Evolutionary conservation across 495 filamentous ascomycete species (phyloP).

Genomic region (Xylaria cubensis): DNA sequence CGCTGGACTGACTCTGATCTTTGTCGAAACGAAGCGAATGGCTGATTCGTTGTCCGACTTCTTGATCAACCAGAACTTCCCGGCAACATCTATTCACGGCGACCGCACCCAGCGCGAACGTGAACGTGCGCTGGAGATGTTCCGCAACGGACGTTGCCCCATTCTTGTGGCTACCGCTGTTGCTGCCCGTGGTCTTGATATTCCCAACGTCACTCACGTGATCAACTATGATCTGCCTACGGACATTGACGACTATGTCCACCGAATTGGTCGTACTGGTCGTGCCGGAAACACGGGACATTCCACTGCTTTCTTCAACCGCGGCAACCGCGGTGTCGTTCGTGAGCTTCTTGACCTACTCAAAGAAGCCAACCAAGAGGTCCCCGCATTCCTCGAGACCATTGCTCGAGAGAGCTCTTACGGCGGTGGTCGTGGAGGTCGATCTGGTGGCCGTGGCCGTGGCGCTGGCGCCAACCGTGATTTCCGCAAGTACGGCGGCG

Average conservation of each 20-base stretch:
- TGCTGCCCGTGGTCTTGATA: conserved; percentile 93
- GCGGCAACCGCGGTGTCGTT: conserved; percentile 96
- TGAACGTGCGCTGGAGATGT: conserved; percentile 96
- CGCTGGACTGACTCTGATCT: conserved; percentile 91
- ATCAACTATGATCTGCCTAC: conserved; percentile 99
- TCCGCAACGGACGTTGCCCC: conserved; percentile 93
- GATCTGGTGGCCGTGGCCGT: conserved; percentile 70
- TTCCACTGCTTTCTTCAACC: conserved; percentile 99
- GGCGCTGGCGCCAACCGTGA: conserved; percentile 79
- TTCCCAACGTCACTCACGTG: conserved; percentile 97
- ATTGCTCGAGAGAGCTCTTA: conserved; percentile 92
- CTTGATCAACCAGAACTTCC: conserved; percentile 96
- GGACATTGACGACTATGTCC: conserved; percentile 99
- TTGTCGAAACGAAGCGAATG: conserved; percentile 99
- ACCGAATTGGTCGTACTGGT: conserved; percentile 99
- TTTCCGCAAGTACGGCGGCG: conserved; percentile 75
- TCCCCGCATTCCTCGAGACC: conserved; percentile 91
- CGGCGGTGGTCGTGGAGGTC: conserved; percentile 73
- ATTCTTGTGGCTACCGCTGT: conserved; percentile 97
- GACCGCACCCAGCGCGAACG: conserved; percentile 98
- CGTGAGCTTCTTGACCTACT: conserved; percentile 93
- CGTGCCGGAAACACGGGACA: conserved; percentile 99
- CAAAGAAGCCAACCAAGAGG: conserved; percentile 97
- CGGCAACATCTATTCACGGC: conserved; percentile 97
- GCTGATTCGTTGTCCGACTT: conserved; percentile 97